Evolutionary conservation across 768 basidiomycete genomes (phyloP), one percentile per base, ranked within the genome.

Genomic region (Rickenella mellea): DNA sequence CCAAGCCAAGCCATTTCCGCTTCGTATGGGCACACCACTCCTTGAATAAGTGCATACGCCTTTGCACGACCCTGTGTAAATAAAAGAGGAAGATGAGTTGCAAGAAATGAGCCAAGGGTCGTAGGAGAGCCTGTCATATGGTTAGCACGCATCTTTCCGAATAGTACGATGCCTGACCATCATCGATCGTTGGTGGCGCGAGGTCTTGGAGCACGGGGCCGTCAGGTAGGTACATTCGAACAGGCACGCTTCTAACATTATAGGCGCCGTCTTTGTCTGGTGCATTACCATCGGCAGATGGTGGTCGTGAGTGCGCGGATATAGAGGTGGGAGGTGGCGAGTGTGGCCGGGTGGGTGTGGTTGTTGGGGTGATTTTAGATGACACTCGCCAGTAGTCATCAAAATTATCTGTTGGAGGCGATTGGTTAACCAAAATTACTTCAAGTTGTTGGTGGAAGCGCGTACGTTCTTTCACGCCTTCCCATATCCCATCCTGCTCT

Each of bases 401-500:
- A 54, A 92, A 98, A 60, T 92, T 93, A 64, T 94, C 96, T 98
- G 58, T 19, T 43, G 35, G 39, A 39, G 14, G 19, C 27, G 42
- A n/a, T 19, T 22, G 9, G 25, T 36, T 17, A n/a, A 21, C 29
- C 15, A 24, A 27, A 14, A 29, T 19, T 17, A 14, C 33, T 12
- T 14, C 2, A 3, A 36, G 4, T 5, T 10, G 4, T 19, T 8
- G 24, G 6, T 39, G 37, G 27, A 46, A 17, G 26, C 28, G 40
- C 91, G 65, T 57, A 97, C 94, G 89, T 53, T 90, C 84, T 65
- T 83, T 83, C 48, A 99, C 84, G 6, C 92, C 92, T 53, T 96
- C 91, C 96, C 96, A 99, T 42, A 97, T 76, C 1, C 83, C 90
- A 57, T 99, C 96, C 57, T 98, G 88, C 55, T 98, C 94, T 20